Evolutionary conservation across 2,329 filamentous ascomycete species (phyloP), one percentile per base, ranked within the genome.

Genomic region (Botrytis medusae): DNA sequence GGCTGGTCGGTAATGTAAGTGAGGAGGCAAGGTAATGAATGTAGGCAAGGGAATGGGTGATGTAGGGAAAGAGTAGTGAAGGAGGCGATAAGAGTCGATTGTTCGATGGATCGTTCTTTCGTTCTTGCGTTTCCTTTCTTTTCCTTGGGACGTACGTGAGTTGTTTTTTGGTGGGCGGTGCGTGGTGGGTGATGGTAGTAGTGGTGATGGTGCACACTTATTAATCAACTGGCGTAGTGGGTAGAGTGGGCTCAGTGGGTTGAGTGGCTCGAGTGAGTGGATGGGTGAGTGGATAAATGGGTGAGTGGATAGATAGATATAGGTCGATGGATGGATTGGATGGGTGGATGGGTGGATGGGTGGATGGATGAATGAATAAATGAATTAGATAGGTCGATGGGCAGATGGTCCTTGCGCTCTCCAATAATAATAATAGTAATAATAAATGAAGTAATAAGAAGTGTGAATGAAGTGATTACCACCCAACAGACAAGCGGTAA

Each of bases 401-500:
- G 1, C 37, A 44, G 42, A 14, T 44, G 42, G 42, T 14, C 48
- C 48, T 29, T 54, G 48, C 48, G 10, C 48, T n/a, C 48, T 54
- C 51, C 8, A 54, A 54, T 18, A 29, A 54, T 54, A 16, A 54
- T n/a, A n/a, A n/a, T n/a, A n/a, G n/a, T n/a, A 54, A 54, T 18
- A 29, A 54, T 54, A 16, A 54, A 54, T 54, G n/a, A 29, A 54
- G n/a, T 29, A 54, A 54, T 29, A 54, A 54, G 25, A 54, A 18
- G 51, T 29, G 51, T 29, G 51, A 29, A n/a, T n/a, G 25, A n/a
- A 54, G 22, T 54, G 48, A 54, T 54, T n/a, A n/a, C n/a, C n/a
- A n/a, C n/a, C n/a, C n/a, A 69, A 64, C 73, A 72, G n/a, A 72
- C 75, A 72, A 72, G 75, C 75, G 72, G 48, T 54, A 67, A 67